phyloP scores from a whole-genome alignment of 768 basidiomycete genomes.

The Fomitopsis pulvina region DNA sequence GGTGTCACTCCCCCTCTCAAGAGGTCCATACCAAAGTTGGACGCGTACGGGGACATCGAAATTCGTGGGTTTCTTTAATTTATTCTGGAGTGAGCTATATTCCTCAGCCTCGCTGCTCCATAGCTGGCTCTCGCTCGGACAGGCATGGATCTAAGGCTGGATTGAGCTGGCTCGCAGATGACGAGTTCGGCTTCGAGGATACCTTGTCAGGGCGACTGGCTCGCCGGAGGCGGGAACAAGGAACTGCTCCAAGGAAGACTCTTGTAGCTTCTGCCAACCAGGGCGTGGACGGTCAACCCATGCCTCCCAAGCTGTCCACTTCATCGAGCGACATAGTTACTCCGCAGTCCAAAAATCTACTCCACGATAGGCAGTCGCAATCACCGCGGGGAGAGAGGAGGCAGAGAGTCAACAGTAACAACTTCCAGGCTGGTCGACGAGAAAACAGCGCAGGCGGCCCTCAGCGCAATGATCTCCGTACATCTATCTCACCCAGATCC shows the following conservation, averaged over 20 bases:
- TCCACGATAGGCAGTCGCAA: not conserved
- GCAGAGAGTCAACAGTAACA: too few relatives aligned
- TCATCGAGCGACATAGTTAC: too few relatives aligned
- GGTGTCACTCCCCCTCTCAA: slow-evolving; percentile 2
- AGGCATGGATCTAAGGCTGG: not conserved
- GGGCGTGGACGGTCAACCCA: not conserved
- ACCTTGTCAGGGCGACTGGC: not conserved
- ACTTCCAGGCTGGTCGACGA: not conserved
- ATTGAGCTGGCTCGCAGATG: slow-evolving; percentile 5
- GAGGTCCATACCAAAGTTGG: slow-evolving; percentile 11
- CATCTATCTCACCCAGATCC: too few relatives aligned
- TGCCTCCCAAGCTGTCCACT: not conserved
- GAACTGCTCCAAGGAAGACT: too few relatives aligned
- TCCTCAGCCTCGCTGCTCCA: not conserved
- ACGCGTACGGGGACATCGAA: slow-evolving; percentile 17
- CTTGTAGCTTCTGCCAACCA: too few relatives aligned
- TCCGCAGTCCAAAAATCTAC: too few relatives aligned
- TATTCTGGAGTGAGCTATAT: not conserved
- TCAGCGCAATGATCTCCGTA: too few relatives aligned
- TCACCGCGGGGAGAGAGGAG: not conserved
- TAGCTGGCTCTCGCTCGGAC: not conserved
- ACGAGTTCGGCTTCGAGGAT: slow-evolving; percentile 1
- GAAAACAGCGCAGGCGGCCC: not conserved
- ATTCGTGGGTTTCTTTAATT: slow-evolving; percentile 14
- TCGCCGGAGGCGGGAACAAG: not conserved